Evolutionary conservation across 2,329 filamentous ascomycete genomes (phyloP), one percentile per base, ranked within the genome.

Genomic region (Colletotrichum gigasporum): DNA sequence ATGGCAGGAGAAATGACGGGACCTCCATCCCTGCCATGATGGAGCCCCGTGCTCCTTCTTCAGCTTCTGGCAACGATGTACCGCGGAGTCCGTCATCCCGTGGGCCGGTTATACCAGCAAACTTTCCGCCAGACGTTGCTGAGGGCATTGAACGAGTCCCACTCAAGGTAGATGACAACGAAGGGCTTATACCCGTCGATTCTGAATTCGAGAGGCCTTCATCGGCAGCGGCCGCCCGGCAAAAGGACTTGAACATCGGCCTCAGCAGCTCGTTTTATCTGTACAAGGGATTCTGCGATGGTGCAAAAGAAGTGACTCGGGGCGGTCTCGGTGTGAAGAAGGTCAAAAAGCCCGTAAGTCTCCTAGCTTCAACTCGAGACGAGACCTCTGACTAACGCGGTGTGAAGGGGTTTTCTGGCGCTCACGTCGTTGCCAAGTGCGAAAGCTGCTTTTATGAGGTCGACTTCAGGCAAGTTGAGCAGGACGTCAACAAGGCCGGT

Each of bases 241-340:
- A 68, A 70, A 54, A 70, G 10, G 80, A 82, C 45, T 82, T 79
- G 67, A 78, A 69, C 5, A 84, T 87, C 34, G 79, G 73, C 2
- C 71, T 75, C 0, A 68, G 50, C 34, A 85, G 83, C 67, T 86
- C 85, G 0, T 87, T 86, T 66, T 81, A 83, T 51, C 73, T 81
- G 9, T 75, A 83, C 35, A 86, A 84, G 57, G 85, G 84, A 1
- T 86, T 87, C 68, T 88, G 85, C 42, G 79, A 82, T 18, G 85
- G 85, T 1, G 85, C 85, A 6, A 81, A 80, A 47, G 83, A 85
- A 14, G 79, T 83, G 2, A 72, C 82, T 26, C 75, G 76, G 34
- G 85, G 85, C 1, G 80, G 79, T 2, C 71, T 80, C 3, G 85
- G 84, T 6, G 78, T 87, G 47, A 84, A 80, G 69, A 83, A 80